Base-by-base conservation (phyloP, 2,329 filamentous ascomycete species). In the Volutella citrinella region DNA sequence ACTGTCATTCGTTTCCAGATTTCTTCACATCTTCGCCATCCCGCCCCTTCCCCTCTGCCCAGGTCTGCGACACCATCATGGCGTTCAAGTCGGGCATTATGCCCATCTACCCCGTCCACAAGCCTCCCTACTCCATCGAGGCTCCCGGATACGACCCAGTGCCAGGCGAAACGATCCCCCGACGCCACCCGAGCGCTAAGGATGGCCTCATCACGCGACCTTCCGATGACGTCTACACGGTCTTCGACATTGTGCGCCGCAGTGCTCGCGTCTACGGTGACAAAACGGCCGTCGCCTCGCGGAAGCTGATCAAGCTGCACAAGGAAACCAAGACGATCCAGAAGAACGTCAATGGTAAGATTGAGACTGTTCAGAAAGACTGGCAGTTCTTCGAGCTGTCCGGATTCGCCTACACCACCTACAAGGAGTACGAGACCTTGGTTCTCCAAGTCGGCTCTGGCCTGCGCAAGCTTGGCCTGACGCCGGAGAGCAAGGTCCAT, bases 301-400 rank as follows among this genome's bases (percentile, higher is more conserved):
- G 89, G 43, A 82, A 76, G 59, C 72, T 95, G 34, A 62, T 95
- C 62, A 73, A 82, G 62, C 78, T 82, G 15, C 88, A 95, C 62
- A 77, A 78, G 51, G 87, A 95, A 69, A 81, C 75, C 48, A 93
- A 90, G 69, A 89, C 89, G 72, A 69, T 95, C 46, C 84, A 89
- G 70, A 95, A 94, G 73, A 73, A 87, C 26, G 69, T 94, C 32
- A 84, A 94, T 52, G 89, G 88, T 40, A 74, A 84, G 55, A 74
- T 87, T 59, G 69, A 74, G 45, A 76, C 89, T 64, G 80, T 91
- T 14, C 86, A 94, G 39, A 95, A 95, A 76, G 78, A 90, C 60
- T 95, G 89, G 89, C 80, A 80, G 26, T 94, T 82, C 63, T 94
- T 87, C 48, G 88, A 95, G 70, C 78, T 94, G 45, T 82, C 84